phyloP scores from a whole-genome alignment of 1,284 basidiomycete species.

The Chiua sp. region DNA sequence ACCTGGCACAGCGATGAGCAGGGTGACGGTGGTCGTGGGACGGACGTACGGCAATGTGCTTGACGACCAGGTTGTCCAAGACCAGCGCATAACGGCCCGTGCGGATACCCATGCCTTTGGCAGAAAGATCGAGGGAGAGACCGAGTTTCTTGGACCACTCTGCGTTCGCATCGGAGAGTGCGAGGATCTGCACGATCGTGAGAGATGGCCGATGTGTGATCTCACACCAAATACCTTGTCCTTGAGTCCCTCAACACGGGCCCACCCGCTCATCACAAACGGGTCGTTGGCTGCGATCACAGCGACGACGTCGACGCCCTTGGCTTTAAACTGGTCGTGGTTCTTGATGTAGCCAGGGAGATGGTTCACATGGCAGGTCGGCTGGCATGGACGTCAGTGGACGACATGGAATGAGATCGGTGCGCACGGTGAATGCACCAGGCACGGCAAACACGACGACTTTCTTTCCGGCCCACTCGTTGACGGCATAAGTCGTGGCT shows the following conservation, averaged over 20 bases:
- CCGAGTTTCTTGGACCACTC: slow-evolving; percentile 69
- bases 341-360: slow-evolving; percentile 73
- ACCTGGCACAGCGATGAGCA: slow-evolving; percentile 42
- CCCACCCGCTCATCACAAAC: slow-evolving; percentile 85
- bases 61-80: slow-evolving; percentile 73
- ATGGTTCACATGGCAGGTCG: slow-evolving; percentile 76
- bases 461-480: slow-evolving; percentile 85
- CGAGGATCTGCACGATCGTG: slow-evolving; percentile 53
- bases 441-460: slow-evolving; percentile 81
- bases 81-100: slow-evolving; percentile 75
- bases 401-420: slow-evolving; percentile 4
- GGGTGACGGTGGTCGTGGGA: accelerated
- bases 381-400: slow-evolving; percentile 44
- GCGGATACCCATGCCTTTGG: slow-evolving; percentile 63
- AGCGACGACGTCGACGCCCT: slow-evolving; percentile 75
- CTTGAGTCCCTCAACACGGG: slow-evolving; percentile 66
- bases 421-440: slow-evolving; percentile 77
- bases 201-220: not conserved
- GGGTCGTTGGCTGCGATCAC: slow-evolving; percentile 77
- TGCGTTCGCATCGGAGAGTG: slow-evolving; percentile 69
- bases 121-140: slow-evolving; percentile 64
- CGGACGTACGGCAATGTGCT: slow-evolving; percentile 59
- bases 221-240: slow-evolving; percentile 60
- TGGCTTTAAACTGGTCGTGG: slow-evolving; percentile 70
- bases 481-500: slow-evolving; percentile 58